Conservation (phyloP, 495 filamentous ascomycete genomes). For the Trichodelitschia bisporula region DNA sequence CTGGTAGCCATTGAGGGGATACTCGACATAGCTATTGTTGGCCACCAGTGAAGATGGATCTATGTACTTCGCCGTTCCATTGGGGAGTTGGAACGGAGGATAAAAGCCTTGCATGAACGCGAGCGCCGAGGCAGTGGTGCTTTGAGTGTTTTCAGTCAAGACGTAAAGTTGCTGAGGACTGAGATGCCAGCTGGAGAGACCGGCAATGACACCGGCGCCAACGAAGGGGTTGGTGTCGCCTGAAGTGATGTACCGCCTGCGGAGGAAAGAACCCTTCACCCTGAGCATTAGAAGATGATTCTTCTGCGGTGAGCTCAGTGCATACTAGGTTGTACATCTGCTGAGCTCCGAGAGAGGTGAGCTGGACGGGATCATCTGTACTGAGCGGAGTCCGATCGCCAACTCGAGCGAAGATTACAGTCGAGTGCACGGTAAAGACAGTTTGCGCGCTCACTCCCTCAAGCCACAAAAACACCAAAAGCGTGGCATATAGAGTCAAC, state of each 20-base stretch:
- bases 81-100: constrained; percentile 23
- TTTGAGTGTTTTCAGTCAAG: constrained; percentile 22
- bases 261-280: constrained; percentile 3
- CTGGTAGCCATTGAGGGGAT: constrained; percentile 50
- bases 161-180: constrained; percentile 23
- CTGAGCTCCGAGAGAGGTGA: constrained; percentile 47
- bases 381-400: no score
- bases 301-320: no score
- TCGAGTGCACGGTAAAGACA: no score
- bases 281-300: no score
- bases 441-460: no score
- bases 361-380: no score
- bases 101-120: constrained; percentile 69
- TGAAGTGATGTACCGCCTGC: constrained; percentile 8
- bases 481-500: no score
- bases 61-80: constrained; percentile 15
- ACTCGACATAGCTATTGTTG: constrained; percentile 28
- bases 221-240: constrained; percentile 13
- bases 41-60: constrained; percentile 23
- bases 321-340: no score
- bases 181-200: constrained; percentile 20
- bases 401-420: no score
- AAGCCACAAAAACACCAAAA: no score
- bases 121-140: constrained; percentile 33
- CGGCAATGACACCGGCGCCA: constrained; percentile 17